Base-by-base conservation (phyloP, 1,139 yeast genomes). In the Pichia sp. region DNA sequence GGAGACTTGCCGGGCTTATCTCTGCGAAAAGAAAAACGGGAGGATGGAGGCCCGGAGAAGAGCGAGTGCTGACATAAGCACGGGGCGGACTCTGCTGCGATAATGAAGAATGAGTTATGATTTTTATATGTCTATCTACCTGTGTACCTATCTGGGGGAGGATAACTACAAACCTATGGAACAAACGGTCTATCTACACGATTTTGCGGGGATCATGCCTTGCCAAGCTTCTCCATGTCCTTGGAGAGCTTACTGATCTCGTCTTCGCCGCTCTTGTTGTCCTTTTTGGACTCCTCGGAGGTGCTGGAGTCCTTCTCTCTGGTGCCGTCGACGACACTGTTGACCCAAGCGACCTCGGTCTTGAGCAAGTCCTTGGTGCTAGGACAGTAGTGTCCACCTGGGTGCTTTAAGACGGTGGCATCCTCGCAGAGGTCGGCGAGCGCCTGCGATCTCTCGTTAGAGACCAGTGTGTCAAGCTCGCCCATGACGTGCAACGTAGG, bases 351-450 rank as follows among this genome's bases (percentile, higher is more conserved):
- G 45, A 66, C 58, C 55, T 65, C 66, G 36, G 59, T 61, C 37
- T 60, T 73, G 43, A 76, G 60, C 55, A 76, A 68, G 55, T 74
- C 79, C 66, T 82, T 83, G 39, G 87, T 83, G 68, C 85, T 85
- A 34, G 93, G 95, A 45, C 85, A 90, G 71, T 83, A 85, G 65
- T 86, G 95, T 1, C 95, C 93, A 57, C 95, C 93, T 10, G 90
- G 93, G 64, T 86, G 95, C 60, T 80, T 83, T 58, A 80, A 74
- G 5, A 80, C 65, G 21, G 78, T 76, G 10, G 73, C 69, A 7
- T 71, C 71, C 48, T 76, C 76, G 59, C 85, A 80, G 1, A 74
- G 68, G 10, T 87, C 78, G 60, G 74, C 83, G 41, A 91, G 70
- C 1, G 74, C 70, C 69, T 79, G 70, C 0, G 85, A 76, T 55